Percentiles rank a stretch among this genome's conserved stretches.
Conservation (phyloP, 2,329 filamentous ascomycete genomes). For the Nemania diffusa region DNA sequence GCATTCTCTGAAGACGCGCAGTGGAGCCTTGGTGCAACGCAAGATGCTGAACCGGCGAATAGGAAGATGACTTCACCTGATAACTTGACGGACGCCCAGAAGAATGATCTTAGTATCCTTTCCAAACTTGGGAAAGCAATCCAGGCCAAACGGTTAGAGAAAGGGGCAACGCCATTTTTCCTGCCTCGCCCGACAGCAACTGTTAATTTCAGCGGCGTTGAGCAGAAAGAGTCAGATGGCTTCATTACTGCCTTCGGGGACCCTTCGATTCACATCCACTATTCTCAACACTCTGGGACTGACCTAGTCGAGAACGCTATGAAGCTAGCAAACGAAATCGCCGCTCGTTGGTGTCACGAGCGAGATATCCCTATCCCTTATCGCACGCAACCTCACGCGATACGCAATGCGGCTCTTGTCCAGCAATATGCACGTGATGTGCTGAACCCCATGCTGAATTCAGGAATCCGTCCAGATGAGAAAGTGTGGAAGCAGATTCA, state of each 20-base stretch:
- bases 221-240: slow-evolving; percentile 38
- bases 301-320: slow-evolving; percentile 63
- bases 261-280: slow-evolving; percentile 60
- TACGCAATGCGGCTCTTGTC: slow-evolving; percentile 52
- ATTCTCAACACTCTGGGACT: slow-evolving; percentile 45
- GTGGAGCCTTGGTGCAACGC: slow-evolving; percentile 49
- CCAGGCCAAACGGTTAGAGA: slow-evolving; percentile 55
- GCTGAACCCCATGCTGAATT: slow-evolving; percentile 53
- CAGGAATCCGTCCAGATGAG: slow-evolving; percentile 49
- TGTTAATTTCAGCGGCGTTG: slow-evolving; percentile 55
- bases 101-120: slow-evolving; percentile 60
- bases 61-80: slow-evolving; percentile 57
- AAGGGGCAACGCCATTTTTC: slow-evolving; percentile 63
- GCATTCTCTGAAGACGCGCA: slow-evolving; percentile 37
- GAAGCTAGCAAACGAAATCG: slow-evolving; percentile 70
- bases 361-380: slow-evolving; percentile 70
- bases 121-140: slow-evolving; percentile 60
- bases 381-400: slow-evolving; percentile 59
- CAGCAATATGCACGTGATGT: slow-evolving; percentile 52
- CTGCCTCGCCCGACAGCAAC: slow-evolving; percentile 55
- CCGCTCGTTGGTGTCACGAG: slow-evolving; percentile 68
- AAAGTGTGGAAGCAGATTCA: slow-evolving; percentile 49
- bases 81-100: slow-evolving; percentile 56
- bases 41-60: slow-evolving; percentile 42
- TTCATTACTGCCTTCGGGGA: slow-evolving; percentile 56